Evolutionary conservation across 2,329 filamentous ascomycete genomes (phyloP).

Genomic region (Cladosporium phlei): DNA sequence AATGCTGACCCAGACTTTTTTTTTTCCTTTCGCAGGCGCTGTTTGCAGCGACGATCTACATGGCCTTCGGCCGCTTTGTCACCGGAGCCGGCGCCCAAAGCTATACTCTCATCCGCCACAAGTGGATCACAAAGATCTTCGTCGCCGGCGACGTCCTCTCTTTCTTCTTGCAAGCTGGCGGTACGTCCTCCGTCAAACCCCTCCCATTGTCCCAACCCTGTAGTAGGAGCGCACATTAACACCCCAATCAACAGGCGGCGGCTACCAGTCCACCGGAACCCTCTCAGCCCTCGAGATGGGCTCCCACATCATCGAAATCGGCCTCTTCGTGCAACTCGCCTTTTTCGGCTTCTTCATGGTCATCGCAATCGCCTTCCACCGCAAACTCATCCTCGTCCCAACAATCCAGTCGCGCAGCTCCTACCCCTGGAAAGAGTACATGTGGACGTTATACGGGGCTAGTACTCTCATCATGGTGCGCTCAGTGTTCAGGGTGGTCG

Average conservation of each 20-base stretch:
- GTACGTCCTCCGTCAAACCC: conserved; percentile 40
- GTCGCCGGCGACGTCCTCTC: conserved; percentile 51
- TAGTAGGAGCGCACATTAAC: no score
- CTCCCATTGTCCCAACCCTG: no score
- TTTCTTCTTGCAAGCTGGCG: conserved; percentile 51
- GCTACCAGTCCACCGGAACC: conserved; percentile 32
- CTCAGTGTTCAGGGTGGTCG: conserved; percentile 45
- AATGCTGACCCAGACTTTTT: no score
- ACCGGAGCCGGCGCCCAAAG: conserved; percentile 38
- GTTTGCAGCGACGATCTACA: conserved; percentile 50
- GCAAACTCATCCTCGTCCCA: conserved; percentile 37
- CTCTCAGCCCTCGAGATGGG: conserved; percentile 34
- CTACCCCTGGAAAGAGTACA: conserved; percentile 32
- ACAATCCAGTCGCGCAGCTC: no score
- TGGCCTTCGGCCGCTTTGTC: conserved; percentile 46
- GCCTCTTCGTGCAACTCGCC: conserved; percentile 54
- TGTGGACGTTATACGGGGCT: conserved; percentile 36
- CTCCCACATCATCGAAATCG: conserved; percentile 52
- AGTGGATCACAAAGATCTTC: conserved; percentile 51
- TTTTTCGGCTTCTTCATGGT: conserved; percentile 54
- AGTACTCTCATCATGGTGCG: conserved; percentile 42
- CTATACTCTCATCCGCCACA: conserved; percentile 39
- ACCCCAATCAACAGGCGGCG: conserved; percentile 47
- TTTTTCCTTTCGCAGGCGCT: conserved; percentile 38
- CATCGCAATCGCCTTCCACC: conserved; percentile 48